Conservation (phyloP, 257 asterid genomes). For the Penstemon davidsonii region DNA sequence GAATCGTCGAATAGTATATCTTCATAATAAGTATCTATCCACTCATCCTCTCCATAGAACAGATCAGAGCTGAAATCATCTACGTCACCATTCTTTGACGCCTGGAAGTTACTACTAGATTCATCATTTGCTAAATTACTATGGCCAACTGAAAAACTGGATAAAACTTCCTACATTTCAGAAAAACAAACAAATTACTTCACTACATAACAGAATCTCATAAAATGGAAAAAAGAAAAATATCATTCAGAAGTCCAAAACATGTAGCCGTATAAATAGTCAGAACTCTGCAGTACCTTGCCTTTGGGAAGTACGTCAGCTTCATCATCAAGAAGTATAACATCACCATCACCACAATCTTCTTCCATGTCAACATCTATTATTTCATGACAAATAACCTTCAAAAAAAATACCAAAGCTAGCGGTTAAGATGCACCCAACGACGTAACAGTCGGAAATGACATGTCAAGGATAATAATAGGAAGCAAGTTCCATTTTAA, state of each 20-base stretch:
- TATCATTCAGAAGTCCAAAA: not conserved
- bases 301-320: constrained; percentile 50
- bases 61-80: constrained; percentile 48
- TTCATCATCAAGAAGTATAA: constrained; percentile 35
- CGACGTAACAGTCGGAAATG: not conserved
- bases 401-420: constrained; percentile 25
- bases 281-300: constrained; percentile 51
- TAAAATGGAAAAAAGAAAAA: constrained; percentile 2
- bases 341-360: constrained; percentile 36
- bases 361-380: constrained; percentile 80
- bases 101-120: constrained; percentile 33
- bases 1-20: constrained; percentile 50
- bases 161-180: constrained; percentile 44
- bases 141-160: constrained; percentile 35
- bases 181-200: constrained; percentile 14
- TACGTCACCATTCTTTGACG: constrained; percentile 5
- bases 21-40: constrained; percentile 53
- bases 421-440: constrained; percentile 21
- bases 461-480: no score
- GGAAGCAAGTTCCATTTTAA: no score
- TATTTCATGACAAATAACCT: constrained; percentile 64
- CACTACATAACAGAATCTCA: not conserved
- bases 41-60: constrained; percentile 55
- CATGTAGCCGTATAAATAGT: constrained; percentile 4
- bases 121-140: constrained; percentile 37